A percentile compares a stretch with the other conserved stretches of the same genome.
phyloP scores from a whole-genome alignment of 1,284 basidiomycete genomes.

The Peniophora sp. region DNA sequence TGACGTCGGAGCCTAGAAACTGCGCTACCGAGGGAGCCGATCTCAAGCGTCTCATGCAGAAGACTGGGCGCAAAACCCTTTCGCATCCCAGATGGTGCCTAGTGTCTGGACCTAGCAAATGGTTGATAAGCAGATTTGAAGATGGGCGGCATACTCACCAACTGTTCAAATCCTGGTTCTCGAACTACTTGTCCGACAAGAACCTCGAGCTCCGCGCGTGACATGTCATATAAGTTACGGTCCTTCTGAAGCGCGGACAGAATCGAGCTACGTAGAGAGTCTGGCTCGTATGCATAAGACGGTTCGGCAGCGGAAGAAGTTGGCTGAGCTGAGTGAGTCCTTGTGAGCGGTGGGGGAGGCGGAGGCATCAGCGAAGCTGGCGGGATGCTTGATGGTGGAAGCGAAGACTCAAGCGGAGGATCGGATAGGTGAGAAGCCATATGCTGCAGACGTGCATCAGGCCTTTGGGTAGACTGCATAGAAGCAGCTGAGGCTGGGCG shows the following conservation, averaged over 20 bases:
- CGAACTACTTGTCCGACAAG: slow-evolving; percentile 22
- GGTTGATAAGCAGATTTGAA: neutral
- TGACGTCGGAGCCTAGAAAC: no score
- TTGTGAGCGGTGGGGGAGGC: neutral
- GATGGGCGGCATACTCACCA: slow-evolving; percentile 14
- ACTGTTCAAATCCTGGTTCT: slow-evolving; percentile 23
- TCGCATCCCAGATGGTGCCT: slow-evolving; percentile 15
- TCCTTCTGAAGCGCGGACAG: neutral
- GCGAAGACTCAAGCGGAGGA: neutral
- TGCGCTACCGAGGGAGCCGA: no score
- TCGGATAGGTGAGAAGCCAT: neutral
- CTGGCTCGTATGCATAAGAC: neutral
- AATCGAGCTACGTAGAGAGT: neutral
- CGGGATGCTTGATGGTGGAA: neutral
- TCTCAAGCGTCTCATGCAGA: neutral
- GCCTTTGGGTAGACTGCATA: neutral
- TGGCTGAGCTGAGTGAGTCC: neutral
- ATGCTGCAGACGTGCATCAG: neutral
- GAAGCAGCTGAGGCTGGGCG: neutral
- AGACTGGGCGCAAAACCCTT: slow-evolving; percentile 8
- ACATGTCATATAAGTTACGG: slow-evolving; percentile 16
- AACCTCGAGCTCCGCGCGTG: slow-evolving; percentile 20
- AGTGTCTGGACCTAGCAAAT: slow-evolving; percentile 12
- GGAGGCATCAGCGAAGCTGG: neutral
- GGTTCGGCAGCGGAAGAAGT: neutral